Evolutionary conservation across 176 grass and related monocot species (phyloP), one percentile per base, ranked within the genome.

Genomic region (Avena insularis): DNA sequence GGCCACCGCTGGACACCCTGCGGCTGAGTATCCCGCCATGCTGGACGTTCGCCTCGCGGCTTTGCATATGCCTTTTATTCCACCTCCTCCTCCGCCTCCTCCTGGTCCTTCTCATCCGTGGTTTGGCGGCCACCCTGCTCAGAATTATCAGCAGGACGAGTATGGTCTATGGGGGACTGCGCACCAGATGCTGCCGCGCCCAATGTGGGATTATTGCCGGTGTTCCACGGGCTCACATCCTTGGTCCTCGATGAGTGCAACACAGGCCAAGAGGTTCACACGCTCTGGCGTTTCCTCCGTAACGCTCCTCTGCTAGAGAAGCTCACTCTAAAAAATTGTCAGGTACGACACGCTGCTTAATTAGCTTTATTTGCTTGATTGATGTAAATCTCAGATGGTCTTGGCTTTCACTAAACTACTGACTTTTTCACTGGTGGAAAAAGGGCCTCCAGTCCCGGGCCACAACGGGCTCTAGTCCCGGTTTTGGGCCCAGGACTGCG

Each of bases 161-260:
- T 7, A 61, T 61, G 20, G 10, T 23, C 7, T 9, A 23, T 25
- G 10, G 38, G 5, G 0, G 10, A 13, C 0, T 27, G 38, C 38
- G 38, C 38, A 40, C 38, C 38, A 40, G 38, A 4, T 4, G 36
- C 4, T 27, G 46, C 2, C 0, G 46, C 13, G 71, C 4, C 72
- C 72, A 51, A 50, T 75, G 47, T 40, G 21, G 46, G 72, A 23
- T 17, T 51, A 23, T 17, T 51, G 23, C 72, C 47, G 13, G 23
- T 75, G 47, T 75, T 75, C 14, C 6, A 7, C 23, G 7, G 72
- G 13, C 23, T 75, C 6, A 75, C 21, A 27, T 27, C 72, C 47
- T 75, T 75, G 47, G 47, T 75, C 47, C 47, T 75, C 13, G 47
- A 75, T 12, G 72, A 51, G 8, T 75, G 21, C 47, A 47, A 75